These are phyloP conservation scores for Ormosia emarginata DNA, from an alignment of 306 rosid species.

Conservation along the genomic window DNA sequence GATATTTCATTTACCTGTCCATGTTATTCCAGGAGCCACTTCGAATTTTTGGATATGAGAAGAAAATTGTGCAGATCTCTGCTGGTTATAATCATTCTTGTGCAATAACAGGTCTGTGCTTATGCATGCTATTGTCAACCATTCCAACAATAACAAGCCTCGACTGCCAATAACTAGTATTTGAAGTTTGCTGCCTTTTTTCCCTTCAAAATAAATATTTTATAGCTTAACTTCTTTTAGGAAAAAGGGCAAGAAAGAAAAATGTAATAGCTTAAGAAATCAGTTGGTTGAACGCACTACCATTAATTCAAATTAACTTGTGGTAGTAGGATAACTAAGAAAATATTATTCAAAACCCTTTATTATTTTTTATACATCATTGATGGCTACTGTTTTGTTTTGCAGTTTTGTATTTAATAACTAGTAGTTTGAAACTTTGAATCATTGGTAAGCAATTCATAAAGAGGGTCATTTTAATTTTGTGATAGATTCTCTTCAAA, in stretches of 20 bases:
- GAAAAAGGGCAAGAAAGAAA: neutral
- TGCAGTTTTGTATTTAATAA: neutral
- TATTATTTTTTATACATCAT: neutral
- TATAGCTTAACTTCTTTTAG: neutral
- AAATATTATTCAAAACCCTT: neutral
- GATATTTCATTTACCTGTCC: slow-evolving; percentile 13
- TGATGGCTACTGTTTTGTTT: neutral
- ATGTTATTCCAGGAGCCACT: slow-evolving; percentile 61
- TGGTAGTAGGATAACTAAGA: neutral
- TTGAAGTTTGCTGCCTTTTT: neutral
- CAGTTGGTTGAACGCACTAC: neutral
- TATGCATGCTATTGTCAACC: neutral
- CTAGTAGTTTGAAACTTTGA: neutral
- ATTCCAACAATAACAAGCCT: neutral
- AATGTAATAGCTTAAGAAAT: neutral
- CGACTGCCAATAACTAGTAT: neutral
- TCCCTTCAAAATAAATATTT: neutral
- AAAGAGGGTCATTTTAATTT: neutral
- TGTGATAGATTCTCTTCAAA: neutral
- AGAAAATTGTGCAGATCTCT: slow-evolving; percentile 62
- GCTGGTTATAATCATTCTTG: slow-evolving; percentile 91
- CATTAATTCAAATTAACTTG: neutral
- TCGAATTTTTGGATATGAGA: slow-evolving; percentile 59
- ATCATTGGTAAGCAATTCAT: neutral
- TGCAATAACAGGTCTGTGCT: slow-evolving; percentile 74